Percentiles rank a stretch among this genome's conserved stretches.
Conservation (phyloP, 768 basidiomycete species). For the Naganishia friedmannii region DNA sequence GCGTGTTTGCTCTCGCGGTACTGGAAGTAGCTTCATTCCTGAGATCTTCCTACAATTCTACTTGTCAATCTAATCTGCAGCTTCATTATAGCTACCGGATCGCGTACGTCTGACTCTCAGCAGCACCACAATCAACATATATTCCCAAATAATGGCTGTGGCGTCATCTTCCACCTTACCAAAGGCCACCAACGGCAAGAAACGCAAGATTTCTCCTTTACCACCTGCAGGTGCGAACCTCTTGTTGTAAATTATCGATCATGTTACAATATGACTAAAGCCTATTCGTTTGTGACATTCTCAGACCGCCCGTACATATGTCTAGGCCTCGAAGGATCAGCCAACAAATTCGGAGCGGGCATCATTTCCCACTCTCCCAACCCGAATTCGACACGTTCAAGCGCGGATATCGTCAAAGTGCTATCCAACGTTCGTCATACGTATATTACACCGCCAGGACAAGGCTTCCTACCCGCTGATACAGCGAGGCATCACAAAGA, state of each 20-base stretch:
- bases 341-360: conserved; percentile 95
- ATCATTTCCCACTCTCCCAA: conserved; percentile 72
- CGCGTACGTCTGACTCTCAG: not conserved
- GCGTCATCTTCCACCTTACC: not conserved
- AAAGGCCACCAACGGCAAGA: not conserved
- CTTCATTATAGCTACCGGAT: too few species aligned
- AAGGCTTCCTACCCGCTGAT: conserved; percentile 93
- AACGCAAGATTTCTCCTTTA: conserved; percentile 27
- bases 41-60: too few species aligned
- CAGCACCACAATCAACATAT: not conserved
- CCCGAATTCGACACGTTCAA: conserved; percentile 9
- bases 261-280: not conserved
- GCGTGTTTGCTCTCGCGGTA: not conserved
- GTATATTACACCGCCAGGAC: conserved; percentile 97
- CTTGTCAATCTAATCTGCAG: too few species aligned
- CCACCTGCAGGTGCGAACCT: conserved; percentile 23
- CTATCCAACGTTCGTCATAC: conserved; percentile 93
- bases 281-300: not conserved
- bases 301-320: conserved; percentile 59
- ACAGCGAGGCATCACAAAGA: conserved; percentile 94
- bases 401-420: conserved; percentile 60
- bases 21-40: not conserved
- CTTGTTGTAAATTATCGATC: not conserved
- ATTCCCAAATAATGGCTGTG: not conserved
- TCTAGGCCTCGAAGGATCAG: conserved; percentile 95